Evolutionary conservation across 805 yeast species (phyloP), one percentile per base, ranked within the genome.

Genomic region (Nematodospora valgi): DNA sequence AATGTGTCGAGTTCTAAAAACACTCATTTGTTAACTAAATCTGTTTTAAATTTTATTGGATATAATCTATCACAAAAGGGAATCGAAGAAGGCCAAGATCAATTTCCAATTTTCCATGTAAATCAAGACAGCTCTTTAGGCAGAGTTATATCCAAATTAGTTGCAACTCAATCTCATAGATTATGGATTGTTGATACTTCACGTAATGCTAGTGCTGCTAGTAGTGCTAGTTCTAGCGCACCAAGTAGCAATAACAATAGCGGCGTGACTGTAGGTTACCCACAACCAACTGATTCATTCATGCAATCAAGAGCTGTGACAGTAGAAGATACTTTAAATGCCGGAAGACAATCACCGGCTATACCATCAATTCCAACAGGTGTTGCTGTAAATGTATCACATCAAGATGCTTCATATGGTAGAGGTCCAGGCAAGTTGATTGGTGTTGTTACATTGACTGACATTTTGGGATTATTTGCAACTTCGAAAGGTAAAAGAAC

Each of bases 81-180:
- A 14, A 71, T 91, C 21, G 94, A 83, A 51, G 89, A 88, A 54
- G 96, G 96, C 34, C 88, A 89, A 59, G 98, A 91, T 64, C 87
- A 94, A 27, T 91, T 83, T 70, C 98, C 98, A 12, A 91, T 93
- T 26, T 91, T 91, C 72, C 95, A 91, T 57, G 96, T 91, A 17
- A 82, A 86, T 43, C 76, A 78, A 41, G 72, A 74, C 26, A 78
- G 94, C 7, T 80, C 93, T 0, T 70, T 93, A 33, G 95, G 87
- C 22, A 76, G 96, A 57, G 87, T 94, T 6, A 74, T 93, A 52
- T 98, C 98, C 22, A 91, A 93, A 58, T 68, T 91, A 47, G 98
- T 91, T 10, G 98, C 98, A 5, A 91, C 98, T 1, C 82, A 82
- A 58, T 78, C 96, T 2, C 98, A 91, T 62, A 74, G 98, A 56